Base-by-base conservation (phyloP, 2,329 filamentous ascomycete genomes). In the Ascochyta clinopodiicola region DNA sequence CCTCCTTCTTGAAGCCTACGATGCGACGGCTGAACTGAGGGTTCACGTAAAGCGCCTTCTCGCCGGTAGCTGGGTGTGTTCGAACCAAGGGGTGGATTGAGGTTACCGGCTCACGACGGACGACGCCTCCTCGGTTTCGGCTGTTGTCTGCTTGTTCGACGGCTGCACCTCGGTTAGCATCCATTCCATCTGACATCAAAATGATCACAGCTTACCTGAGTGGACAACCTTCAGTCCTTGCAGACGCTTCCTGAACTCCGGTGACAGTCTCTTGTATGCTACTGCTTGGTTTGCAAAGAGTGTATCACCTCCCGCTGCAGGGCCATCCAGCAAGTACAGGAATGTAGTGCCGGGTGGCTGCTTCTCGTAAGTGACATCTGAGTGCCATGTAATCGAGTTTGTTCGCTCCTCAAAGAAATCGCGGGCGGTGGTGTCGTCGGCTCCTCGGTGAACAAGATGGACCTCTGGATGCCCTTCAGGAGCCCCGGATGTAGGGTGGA, bases 331-430 rank as follows among this genome's bases (percentile, higher is more conserved):
- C 44, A 92, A 82, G 71, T 96, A 96, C 32, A 96, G 77, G 77
- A 96, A 96, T 0, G 93, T 96, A 0, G 92, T 96, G 27, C 92
- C 91, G 0, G 93, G 92, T 1, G 93, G 92, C 77, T 97, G 92
- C 63, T 85, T 80, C 79, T 96, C 93, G 71, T 96, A 96, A 0
- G 89, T 90, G 1, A 96, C 88, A 64, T 96, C 92, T 0, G 88
- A 90, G 78, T 96, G 92, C 92, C 92, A 96, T 7, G 91, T 91
- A 1, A 96, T 87, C 1, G 88, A 90, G 76, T 88, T 94, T 3
- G 90, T 93, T 21, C 89, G 84, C 42, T 85, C 84, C 50, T 83
- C 78, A 62, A 92, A 87, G 75, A 89, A 90, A 44, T 84, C 80
- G 19, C 83, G 77, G 19, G 81, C 83, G 2, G 80, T 83, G 6